A percentile compares a stretch with the other conserved stretches of the same genome.
Conservation (phyloP, 169 alveolate genomes). For the Theileria annulata region DNA sequence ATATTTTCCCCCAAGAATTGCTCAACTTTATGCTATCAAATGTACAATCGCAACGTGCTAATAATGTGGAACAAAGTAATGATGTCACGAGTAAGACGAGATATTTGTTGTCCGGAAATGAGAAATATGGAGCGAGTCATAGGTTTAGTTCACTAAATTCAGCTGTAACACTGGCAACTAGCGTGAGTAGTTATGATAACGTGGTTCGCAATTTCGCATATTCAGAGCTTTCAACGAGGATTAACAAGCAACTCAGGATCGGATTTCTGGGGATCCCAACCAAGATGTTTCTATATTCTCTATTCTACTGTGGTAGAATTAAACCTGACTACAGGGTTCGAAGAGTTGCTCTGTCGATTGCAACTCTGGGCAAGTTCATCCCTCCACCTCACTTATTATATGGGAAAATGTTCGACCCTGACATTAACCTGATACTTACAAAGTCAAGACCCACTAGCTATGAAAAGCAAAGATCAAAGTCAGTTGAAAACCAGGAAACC, state of each 20-base stretch:
- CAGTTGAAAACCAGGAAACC: slow-evolving; percentile 42
- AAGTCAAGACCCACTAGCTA: slow-evolving; percentile 36
- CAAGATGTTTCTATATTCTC: slow-evolving; percentile 61
- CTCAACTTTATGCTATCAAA: neutral
- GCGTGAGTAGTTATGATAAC: slow-evolving; percentile 6
- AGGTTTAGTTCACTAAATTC: slow-evolving; percentile 18
- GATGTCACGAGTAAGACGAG: neutral
- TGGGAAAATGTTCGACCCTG: slow-evolving; percentile 52
- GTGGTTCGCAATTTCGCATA: slow-evolving; percentile 32
- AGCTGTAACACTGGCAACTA: slow-evolving; percentile 14
- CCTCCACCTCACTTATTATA: slow-evolving; percentile 50
- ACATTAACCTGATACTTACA: slow-evolving; percentile 16
- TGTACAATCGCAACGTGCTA: neutral
- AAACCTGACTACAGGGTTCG: slow-evolving; percentile 54
- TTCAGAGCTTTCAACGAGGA: slow-evolving; percentile 51
- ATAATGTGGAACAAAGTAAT: neutral
- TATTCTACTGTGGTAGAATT: slow-evolving; percentile 60
- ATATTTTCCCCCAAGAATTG: neutral
- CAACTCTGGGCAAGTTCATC: slow-evolving; percentile 36
- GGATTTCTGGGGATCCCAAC: slow-evolving; percentile 66
- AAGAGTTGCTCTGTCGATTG: slow-evolving; percentile 53
- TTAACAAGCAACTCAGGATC: slow-evolving; percentile 59
- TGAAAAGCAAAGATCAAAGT: slow-evolving; percentile 23
- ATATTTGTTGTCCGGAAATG: neutral
- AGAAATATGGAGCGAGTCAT: neutral